Conservation (phyloP, 2,329 filamentous ascomycete species). For the Pseudogymnoascus verrucosus region DNA sequence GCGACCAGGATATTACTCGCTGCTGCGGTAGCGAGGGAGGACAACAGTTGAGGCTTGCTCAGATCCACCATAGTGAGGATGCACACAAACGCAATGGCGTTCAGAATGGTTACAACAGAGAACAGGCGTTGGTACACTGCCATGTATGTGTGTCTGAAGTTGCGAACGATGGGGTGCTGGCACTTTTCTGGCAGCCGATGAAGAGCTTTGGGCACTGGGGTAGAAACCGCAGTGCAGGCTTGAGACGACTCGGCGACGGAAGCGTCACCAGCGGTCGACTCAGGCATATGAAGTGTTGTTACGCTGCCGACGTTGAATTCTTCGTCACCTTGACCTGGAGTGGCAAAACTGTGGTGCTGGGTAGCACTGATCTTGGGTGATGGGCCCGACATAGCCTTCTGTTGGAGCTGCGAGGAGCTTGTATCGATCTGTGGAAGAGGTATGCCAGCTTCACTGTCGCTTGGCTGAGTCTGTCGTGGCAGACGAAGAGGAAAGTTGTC, state of each 20-base stretch:
- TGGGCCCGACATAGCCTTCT: background rate
- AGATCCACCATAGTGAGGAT: conserved; percentile 18
- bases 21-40: conserved; percentile 21
- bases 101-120: conserved; percentile 42
- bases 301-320: background rate
- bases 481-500: background rate
- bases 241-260: background rate
- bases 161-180: conserved; percentile 11
- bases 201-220: background rate
- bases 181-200: background rate
- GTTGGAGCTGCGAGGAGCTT: background rate
- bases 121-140: conserved; percentile 51
- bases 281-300: background rate
- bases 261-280: background rate
- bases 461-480: background rate
- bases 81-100: conserved; percentile 37
- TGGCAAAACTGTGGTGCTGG: background rate
- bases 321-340: background rate
- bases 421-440: background rate
- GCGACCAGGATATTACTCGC: conserved; percentile 42
- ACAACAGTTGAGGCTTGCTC: background rate
- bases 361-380: background rate
- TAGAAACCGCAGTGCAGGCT: background rate
- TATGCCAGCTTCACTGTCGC: background rate
- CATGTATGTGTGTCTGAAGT: conserved; percentile 31